Evolutionary conservation across 495 filamentous ascomycete genomes (phyloP).

Genomic region (Lasiosphaeris hirsuta): DNA sequence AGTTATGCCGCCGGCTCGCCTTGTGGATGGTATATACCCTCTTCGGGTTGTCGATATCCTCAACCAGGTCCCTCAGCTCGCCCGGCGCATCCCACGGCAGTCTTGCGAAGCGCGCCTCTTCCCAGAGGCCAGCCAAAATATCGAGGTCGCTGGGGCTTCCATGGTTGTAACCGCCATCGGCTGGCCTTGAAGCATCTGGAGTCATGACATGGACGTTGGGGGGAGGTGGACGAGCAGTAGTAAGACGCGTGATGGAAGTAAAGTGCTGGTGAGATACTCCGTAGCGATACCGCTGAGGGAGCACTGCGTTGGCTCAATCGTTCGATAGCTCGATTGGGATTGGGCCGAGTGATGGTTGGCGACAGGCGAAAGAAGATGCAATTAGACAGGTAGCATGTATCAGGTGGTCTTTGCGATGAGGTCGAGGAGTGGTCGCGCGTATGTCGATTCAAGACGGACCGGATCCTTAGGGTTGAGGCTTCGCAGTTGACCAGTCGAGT

Average conservation of each 20-base stretch:
- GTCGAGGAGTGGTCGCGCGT: too few species aligned
- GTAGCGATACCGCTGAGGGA: neutral
- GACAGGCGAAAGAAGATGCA: too few species aligned
- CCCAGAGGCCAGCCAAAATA: conserved; percentile 49
- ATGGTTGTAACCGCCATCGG: conserved; percentile 26
- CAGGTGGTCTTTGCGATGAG: too few species aligned
- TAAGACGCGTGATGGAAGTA: neutral
- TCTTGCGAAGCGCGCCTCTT: conserved; percentile 47
- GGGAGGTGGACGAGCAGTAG: neutral
- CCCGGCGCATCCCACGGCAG: conserved; percentile 50
- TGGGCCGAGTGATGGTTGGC: neutral
- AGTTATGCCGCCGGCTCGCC: conserved; percentile 49
- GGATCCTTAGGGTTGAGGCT: too few species aligned
- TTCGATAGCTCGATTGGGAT: neutral
- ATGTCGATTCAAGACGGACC: too few species aligned
- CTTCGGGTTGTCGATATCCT: conserved; percentile 51
- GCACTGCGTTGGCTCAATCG: too few species aligned
- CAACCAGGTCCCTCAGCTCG: conserved; percentile 47
- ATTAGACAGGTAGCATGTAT: too few species aligned
- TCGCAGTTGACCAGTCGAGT: too few species aligned
- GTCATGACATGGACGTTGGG: conserved; percentile 49
- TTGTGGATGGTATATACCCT: conserved; percentile 50
- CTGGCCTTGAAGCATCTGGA: conserved; percentile 43
- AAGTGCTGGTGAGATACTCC: neutral
- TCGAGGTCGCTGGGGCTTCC: conserved; percentile 27